phyloP scores from a whole-genome alignment of 805 yeast species.

The Tetrapisispora iriomotensis region DNA sequence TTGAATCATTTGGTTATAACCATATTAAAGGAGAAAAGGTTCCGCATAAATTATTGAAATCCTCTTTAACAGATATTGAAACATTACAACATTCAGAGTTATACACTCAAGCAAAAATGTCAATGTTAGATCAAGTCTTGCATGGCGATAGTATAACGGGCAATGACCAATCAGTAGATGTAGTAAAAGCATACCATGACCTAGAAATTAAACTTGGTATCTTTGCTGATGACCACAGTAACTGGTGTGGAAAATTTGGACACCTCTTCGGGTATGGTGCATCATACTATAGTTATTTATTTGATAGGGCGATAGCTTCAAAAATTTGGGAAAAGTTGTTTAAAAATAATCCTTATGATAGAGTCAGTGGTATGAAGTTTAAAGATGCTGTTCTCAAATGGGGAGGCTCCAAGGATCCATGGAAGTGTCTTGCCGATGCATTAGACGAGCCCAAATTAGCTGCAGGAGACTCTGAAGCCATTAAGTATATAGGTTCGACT shows the following conservation, averaged over 20 bases:
- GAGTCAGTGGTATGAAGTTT: conserved; percentile 68
- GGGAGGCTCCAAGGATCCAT: conserved; percentile 92
- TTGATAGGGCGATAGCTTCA: conserved; percentile 88
- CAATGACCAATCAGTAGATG: conserved; percentile 38
- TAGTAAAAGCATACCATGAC: conserved; percentile 53
- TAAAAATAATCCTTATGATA: conserved; percentile 54
- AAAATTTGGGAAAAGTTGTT: conserved; percentile 74
- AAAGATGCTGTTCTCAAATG: conserved; percentile 63
- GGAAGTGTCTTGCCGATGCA: conserved; percentile 75
- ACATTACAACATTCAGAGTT: conserved; percentile 61
- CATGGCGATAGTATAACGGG: conserved; percentile 39
- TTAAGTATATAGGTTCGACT: conserved; percentile 40
- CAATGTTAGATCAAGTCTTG: conserved; percentile 72
- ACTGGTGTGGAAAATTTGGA: conserved; percentile 92
- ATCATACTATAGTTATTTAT: conserved; percentile 80
- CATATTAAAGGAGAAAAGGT: conserved; percentile 50
- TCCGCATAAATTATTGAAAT: conserved; percentile 39
- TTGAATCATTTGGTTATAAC: conserved; percentile 64
- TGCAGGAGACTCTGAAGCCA: conserved; percentile 62
- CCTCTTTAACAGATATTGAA: conserved; percentile 42
- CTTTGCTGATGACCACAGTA: conserved; percentile 58
- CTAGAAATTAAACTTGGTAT: conserved; percentile 51
- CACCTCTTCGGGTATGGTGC: conserved; percentile 92
- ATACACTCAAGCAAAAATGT: conserved; percentile 82
- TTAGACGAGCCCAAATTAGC: conserved; percentile 52